Evolutionary conservation across 257 asterid species (phyloP).

Genomic region (Nicotiana paniculata): DNA sequence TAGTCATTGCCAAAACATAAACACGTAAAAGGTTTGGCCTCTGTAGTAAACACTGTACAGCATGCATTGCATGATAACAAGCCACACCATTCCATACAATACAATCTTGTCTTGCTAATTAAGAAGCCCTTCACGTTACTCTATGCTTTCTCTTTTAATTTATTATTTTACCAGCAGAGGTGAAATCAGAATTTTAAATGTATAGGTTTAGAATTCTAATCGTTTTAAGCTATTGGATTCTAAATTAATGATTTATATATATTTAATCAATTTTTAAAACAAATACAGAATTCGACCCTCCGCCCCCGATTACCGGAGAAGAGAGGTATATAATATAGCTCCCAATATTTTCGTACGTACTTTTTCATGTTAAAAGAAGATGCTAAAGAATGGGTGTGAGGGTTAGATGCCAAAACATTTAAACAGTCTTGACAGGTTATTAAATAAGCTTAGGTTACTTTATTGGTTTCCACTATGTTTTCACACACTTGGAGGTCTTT

Average conservation of each 20-base stretch:
- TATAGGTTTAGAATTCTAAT: too few species aligned
- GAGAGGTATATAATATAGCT: neutral
- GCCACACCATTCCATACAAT: slow-evolving; percentile 7
- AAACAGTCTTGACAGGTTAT: neutral
- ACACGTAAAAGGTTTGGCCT: neutral
- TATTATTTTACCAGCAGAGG: too few species aligned
- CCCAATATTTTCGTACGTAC: neutral
- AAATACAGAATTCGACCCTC: too few species aligned
- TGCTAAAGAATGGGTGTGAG: neutral
- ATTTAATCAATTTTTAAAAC: too few species aligned
- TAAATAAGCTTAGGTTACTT: neutral
- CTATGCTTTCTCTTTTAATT: neutral
- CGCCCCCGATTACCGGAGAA: neutral
- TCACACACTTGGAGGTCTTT: slow-evolving; percentile 14
- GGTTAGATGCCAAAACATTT: slow-evolving; percentile 11
- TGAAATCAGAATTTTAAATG: too few species aligned
- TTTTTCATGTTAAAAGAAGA: neutral
- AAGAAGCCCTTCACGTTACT: neutral
- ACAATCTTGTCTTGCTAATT: neutral
- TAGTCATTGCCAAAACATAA: slow-evolving; percentile 1
- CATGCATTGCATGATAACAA: slow-evolving; percentile 17
- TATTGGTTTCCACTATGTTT: slow-evolving; percentile 7
- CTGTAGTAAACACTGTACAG: slow-evolving; percentile 1
- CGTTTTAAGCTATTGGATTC: too few species aligned
- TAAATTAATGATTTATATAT: too few species aligned